phyloP scores from a whole-genome alignment of 345 rosid genomes.

The Hibiscus tridactylites region DNA sequence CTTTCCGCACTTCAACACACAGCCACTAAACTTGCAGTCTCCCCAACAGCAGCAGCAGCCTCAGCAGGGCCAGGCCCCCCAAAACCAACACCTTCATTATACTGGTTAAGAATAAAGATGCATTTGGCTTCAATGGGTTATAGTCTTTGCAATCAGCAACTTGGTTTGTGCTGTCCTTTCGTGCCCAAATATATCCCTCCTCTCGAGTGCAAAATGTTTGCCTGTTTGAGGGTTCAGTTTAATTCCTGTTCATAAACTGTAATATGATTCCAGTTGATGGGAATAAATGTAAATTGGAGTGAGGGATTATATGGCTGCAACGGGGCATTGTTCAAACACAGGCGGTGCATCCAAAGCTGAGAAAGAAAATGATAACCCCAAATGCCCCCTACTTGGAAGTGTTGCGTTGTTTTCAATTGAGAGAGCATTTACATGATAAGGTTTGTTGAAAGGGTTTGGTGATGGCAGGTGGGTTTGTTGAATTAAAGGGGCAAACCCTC shows the following conservation, averaged over 20 bases:
- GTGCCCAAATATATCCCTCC: conserved; percentile 27
- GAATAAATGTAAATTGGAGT: conserved; percentile 17
- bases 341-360: conserved; percentile 48
- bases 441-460: conserved; percentile 35
- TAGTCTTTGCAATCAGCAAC: conserved; percentile 60
- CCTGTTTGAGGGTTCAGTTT: conserved; percentile 31
- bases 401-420: conserved; percentile 23
- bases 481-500: conserved; percentile 9
- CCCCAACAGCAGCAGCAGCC: conserved; percentile 47
- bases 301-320: conserved; percentile 14
- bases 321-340: conserved; percentile 18
- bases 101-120: conserved; percentile 50
- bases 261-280: conserved; percentile 14
- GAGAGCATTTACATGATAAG: conserved; percentile 40
- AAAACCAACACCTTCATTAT: conserved; percentile 73
- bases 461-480: conserved; percentile 3
- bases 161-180: conserved; percentile 64
- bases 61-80: conserved; percentile 69
- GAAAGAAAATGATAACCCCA: conserved; percentile 44
- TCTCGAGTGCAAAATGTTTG: conserved; percentile 16
- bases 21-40: conserved; percentile 59
- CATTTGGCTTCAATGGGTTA: conserved; percentile 50
- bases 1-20: conserved; percentile 70
- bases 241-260: conserved; percentile 13
- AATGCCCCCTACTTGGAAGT: conserved; percentile 24